Base-by-base conservation (phyloP, 192 early-diverging fungal species). In the Phlyctochytrium planicorne region DNA sequence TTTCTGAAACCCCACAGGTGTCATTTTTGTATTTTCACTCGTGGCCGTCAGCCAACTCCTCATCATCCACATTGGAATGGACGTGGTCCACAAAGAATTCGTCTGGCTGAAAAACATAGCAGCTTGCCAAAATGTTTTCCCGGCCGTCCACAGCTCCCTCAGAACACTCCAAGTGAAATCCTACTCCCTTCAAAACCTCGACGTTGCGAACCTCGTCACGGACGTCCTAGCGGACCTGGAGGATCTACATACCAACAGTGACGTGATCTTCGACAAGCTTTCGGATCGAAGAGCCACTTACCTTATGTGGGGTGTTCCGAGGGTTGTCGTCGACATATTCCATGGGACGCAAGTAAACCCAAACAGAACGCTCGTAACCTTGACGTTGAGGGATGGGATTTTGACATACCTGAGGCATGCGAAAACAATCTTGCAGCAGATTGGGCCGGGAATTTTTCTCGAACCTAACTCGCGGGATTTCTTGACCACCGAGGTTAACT, bases 31-130 rank as follows among this genome's bases (percentile, higher is more conserved):
- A 29, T 65, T 65, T 30, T 31, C 65, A 2, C 3, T 37, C 16
- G 12, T 71, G 3, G 69, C 69, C n/a, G 12, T 32, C 24, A 30
- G 23, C 30, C 69, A 71, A 36, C 35, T 71, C 6, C 62, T 65
- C 62, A 63, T 59, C 6, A 59, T 34, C 62, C 10, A 33, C 3
- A 3, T 25, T 29, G 63, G 60, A 3, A 33, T 30, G 20, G 1
- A 33, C 30, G 31, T n/a, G 12, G 36, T 70, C 35, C 47, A 30
- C 14, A 53, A 12, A n/a, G 68, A 60, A 12, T 34, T 70, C 10
- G 32, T 33, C 29, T 63, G 27, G 12, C 52, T 70, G 27, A 3
- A 62, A 14, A 16, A 12, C 12, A 32, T 36, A 4, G 34, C 40
- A n/a, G 32, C 24, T 16, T 63, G 59, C 61, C 60, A 57, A 2